Percentiles rank a stretch among this genome's conserved stretches.
Conservation (phyloP, 2,329 filamentous ascomycete species). For the Aspergillus hiratsukae region DNA sequence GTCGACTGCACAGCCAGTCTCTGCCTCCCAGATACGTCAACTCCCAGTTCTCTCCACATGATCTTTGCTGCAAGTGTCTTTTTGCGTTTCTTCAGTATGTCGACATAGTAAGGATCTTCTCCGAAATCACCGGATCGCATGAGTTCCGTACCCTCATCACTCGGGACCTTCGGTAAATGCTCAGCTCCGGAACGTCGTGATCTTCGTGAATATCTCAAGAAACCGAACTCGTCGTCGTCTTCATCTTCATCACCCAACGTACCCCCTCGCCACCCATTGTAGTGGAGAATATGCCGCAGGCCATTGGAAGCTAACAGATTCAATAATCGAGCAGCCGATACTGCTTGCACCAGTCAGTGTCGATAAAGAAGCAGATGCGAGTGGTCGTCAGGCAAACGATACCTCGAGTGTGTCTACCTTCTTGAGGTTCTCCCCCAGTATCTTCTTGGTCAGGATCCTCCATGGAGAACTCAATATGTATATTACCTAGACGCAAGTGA, state of each 20-base stretch:
- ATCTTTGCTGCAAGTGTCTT: slow-evolving; percentile 62
- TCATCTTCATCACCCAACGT: slow-evolving; percentile 23
- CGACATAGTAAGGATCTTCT: slow-evolving; percentile 53
- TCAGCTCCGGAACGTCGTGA: slow-evolving; percentile 42
- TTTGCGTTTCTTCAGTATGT: slow-evolving; percentile 53
- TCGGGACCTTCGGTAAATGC: slow-evolving; percentile 79
- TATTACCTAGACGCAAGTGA: slow-evolving; percentile 19
- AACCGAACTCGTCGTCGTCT: slow-evolving; percentile 26
- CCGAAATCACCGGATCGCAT: slow-evolving; percentile 85
- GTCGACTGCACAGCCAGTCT: slow-evolving; percentile 64
- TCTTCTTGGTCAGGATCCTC: slow-evolving; percentile 18
- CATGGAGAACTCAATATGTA: slow-evolving; percentile 27
- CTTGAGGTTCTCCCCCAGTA: slow-evolving; percentile 8
- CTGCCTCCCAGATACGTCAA: slow-evolving; percentile 55
- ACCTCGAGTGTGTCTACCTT: slow-evolving; percentile 20
- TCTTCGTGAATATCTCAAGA: slow-evolving; percentile 44
- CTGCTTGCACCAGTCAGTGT: slow-evolving; percentile 17
- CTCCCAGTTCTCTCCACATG: slow-evolving; percentile 75
- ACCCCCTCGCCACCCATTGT: slow-evolving; percentile 25
- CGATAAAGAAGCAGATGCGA: neutral
- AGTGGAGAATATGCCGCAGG: slow-evolving; percentile 49
- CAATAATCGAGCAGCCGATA: slow-evolving; percentile 44
- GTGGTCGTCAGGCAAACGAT: neutral
- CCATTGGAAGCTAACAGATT: slow-evolving; percentile 52
- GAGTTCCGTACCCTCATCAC: slow-evolving; percentile 66